Evolutionary conservation across 2,329 filamentous ascomycete genomes (phyloP), one percentile per base, ranked within the genome.

Genomic region (Phialophora tarda): DNA sequence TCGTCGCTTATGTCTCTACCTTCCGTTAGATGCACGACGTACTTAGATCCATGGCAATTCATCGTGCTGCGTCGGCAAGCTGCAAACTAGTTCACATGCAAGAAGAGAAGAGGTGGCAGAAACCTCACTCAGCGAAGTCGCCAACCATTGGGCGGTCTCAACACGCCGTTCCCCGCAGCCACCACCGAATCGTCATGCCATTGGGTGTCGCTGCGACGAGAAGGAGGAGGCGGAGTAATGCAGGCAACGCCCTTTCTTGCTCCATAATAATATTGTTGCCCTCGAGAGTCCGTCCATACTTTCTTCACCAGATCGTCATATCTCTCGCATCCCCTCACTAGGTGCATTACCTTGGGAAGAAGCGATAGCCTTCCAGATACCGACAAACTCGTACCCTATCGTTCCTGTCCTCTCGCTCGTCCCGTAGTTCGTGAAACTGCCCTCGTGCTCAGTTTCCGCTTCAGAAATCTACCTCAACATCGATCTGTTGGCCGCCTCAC

Each of bases 391-490:
- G 21, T 10, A 24, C n/a, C 23, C n/a, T 34, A 41, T 41, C 51
- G 8, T n/a, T 44, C 8, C 8, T 14, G 12, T 28, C 38, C 30
- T n/a, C 47, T 32, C 44, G 10, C 41, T 57, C 23, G 4, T 24
- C n/a, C 14, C 23, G 14, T 17, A 30, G 7, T 8, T 26, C 59
- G 10, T 34, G 32, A 47, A 21, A 41, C 53, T 59, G 55, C 65
- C 30, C 65, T 53, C 50, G 60, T 62, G 61, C 44, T 60, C 54
- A 24, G 10, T 62, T 58, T 51, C 56, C 60, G n/a, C 50, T 47
- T 55, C 51, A 55, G 51, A 47, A 57, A 59, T 17, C 54, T 41
- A 34, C 32, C 62, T 38, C 47, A 21, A 7, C n/a, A 23, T 48
- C 47, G 10, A 62, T 44, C 34, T 57, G 26, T 32, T 12, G 48